Percentiles rank a stretch among this genome's conserved stretches.
These are phyloP conservation scores for Hymenoscyphus occultus DNA, from an alignment of 2,329 filamentous ascomycete genomes.

Conservation along the genomic window DNA sequence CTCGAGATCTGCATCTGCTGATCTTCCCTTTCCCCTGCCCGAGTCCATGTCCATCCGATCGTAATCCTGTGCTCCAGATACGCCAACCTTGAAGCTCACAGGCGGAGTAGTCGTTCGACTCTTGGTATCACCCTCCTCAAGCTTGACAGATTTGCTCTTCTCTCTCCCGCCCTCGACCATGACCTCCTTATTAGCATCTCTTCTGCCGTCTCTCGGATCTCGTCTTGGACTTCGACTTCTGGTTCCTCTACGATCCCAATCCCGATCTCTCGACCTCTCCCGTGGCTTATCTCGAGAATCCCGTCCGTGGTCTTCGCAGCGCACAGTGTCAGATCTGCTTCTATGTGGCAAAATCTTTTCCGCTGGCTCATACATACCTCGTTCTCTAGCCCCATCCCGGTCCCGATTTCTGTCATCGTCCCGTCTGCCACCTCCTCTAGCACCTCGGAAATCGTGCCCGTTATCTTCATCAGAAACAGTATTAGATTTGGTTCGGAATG, in stretches of 20 bases:
- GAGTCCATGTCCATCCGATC: constrained; percentile 36
- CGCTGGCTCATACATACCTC: constrained; percentile 18
- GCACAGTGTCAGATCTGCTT: constrained; percentile 18
- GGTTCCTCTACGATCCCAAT: constrained; percentile 1
- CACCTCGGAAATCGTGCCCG: constrained; percentile 17
- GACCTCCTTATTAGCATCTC: constrained; percentile 19
- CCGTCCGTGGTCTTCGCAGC: constrained; percentile 25
- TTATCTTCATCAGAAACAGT: constrained; percentile 23
- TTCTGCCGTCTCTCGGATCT: constrained; percentile 19
- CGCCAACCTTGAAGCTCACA: constrained; percentile 34
- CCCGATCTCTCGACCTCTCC: constrained; percentile 19
- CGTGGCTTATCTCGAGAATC: constrained; percentile 22
- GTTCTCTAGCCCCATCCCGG: constrained; percentile 18
- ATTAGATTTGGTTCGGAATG: constrained; percentile 13
- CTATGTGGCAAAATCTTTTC: constrained; percentile 5
- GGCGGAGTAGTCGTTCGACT: constrained; percentile 32
- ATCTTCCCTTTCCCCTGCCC: constrained; percentile 21
- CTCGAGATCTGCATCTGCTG: constrained; percentile 31
- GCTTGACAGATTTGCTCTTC: constrained; percentile 14
- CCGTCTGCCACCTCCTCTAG: constrained; percentile 18
- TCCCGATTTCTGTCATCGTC: constrained; percentile 18
- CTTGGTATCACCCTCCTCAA: constrained; percentile 22
- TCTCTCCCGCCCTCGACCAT: constrained; percentile 18
- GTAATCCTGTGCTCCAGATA: constrained; percentile 26
- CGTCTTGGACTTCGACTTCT: constrained; percentile 19